Conservation (phyloP, 2,329 filamentous ascomycete genomes). For the Cercospora janseana region DNA sequence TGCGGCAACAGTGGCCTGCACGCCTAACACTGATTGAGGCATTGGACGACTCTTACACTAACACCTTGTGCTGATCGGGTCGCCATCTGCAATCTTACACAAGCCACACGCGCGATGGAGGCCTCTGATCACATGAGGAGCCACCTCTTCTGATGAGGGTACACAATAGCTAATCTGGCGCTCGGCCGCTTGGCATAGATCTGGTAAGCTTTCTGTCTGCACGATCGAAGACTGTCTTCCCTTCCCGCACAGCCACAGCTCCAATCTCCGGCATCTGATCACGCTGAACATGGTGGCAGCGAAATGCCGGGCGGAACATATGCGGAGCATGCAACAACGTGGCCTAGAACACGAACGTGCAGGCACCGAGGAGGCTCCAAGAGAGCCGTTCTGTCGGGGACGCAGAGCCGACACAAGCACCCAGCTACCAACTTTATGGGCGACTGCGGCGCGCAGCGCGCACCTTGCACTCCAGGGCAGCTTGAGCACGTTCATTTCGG, state of each 20-base stretch:
- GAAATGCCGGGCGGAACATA: constrained; percentile 11
- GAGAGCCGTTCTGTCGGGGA: constrained; percentile 12
- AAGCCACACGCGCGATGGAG: too few relatives aligned
- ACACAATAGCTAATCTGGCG: too few relatives aligned
- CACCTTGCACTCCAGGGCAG: not conserved
- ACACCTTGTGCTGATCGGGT: too few relatives aligned
- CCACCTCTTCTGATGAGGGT: too few relatives aligned
- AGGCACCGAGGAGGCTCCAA: constrained; percentile 7
- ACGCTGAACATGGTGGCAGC: constrained; percentile 9
- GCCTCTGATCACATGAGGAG: too few relatives aligned
- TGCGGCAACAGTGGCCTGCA: too few relatives aligned
- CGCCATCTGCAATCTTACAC: too few relatives aligned
- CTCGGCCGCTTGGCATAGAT: too few relatives aligned
- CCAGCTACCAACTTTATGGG: constrained; percentile 14
- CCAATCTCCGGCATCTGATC: constrained; percentile 1
- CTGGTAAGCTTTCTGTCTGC: too few relatives aligned
- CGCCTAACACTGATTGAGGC: too few relatives aligned
- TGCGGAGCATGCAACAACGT: not conserved
- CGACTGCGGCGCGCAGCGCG: constrained; percentile 3
- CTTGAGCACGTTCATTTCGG: constrained; percentile 4
- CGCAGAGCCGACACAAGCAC: constrained; percentile 12
- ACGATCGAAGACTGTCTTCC: too few relatives aligned
- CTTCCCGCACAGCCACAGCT: constrained; percentile 1
- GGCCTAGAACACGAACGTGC: constrained; percentile 12
- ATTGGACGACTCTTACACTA: too few relatives aligned